Conservation (phyloP, 140 eudicot species). For the Stevia rebaudiana region DNA sequence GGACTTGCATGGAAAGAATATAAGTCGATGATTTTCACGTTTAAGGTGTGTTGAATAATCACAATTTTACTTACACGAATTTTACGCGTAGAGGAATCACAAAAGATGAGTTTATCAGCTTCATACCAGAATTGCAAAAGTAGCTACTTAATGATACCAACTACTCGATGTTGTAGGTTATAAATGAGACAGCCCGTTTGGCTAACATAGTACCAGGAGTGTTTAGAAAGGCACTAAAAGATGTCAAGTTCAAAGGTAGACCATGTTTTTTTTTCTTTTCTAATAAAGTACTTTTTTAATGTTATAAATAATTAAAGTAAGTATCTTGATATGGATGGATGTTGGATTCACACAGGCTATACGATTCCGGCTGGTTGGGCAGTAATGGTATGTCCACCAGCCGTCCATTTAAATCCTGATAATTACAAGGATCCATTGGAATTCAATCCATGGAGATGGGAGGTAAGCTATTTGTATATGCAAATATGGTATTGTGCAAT, state of each 20-base stretch:
- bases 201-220: constrained; percentile 93
- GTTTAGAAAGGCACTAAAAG: constrained; percentile 74
- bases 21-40: constrained; percentile 77
- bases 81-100: no score
- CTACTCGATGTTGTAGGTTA: constrained; percentile 52
- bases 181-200: constrained; percentile 88
- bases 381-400: constrained; percentile 91
- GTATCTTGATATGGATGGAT: constrained; percentile 19
- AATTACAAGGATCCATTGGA: constrained; percentile 64
- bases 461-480: constrained; percentile 36
- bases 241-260: constrained; percentile 64
- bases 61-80: background rate
- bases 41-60: constrained; percentile 46
- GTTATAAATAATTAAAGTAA: constrained; percentile 4
- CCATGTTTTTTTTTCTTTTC: background rate
- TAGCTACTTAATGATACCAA: constrained; percentile 7
- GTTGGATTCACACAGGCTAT: constrained; percentile 45
- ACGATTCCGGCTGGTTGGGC: constrained; percentile 99
- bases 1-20: constrained; percentile 84
- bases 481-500: no score
- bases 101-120: no score
- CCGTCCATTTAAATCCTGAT: constrained; percentile 67
- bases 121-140: no score
- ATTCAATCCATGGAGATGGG: constrained; percentile 93
- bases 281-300: no score